phyloP scores from a whole-genome alignment of 176 grass and related monocot genomes.

The Avena sativa region DNA sequence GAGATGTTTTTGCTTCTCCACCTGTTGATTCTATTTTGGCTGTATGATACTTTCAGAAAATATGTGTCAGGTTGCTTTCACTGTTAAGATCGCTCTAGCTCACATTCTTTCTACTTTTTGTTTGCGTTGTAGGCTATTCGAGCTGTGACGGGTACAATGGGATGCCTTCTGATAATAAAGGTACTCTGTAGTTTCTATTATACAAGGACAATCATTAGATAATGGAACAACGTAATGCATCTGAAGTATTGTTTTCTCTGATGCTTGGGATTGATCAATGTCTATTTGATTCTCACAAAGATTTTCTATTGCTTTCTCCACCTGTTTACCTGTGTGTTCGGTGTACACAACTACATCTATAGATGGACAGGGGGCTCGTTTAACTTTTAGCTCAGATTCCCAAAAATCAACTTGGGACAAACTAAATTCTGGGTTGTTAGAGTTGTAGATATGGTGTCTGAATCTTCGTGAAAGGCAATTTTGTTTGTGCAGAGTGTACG shows the following conservation, averaged over 20 bases:
- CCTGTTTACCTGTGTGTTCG: conserved; percentile 4
- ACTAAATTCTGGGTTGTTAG: neutral
- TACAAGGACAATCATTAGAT: conserved; percentile 26
- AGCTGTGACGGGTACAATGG: conserved; percentile 95
- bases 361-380: neutral
- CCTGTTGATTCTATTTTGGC: conserved; percentile 93
- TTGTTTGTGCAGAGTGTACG: neutral
- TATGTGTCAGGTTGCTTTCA: conserved; percentile 7
- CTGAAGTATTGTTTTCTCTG: conserved; percentile 19
- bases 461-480: neutral
- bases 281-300: conserved; percentile 21
- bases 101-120: conserved; percentile 26
- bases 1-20: conserved; percentile 95
- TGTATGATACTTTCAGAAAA: conserved; percentile 61
- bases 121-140: conserved; percentile 86
- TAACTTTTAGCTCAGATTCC: neutral
- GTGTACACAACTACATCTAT: neutral
- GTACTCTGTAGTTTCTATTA: conserved; percentile 48
- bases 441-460: neutral
- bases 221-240: conserved; percentile 21
- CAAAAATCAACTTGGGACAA: neutral
- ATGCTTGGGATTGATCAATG: conserved; percentile 29
- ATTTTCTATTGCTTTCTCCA: neutral
- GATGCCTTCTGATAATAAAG: conserved; percentile 98
- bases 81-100: conserved; percentile 35